These are phyloP conservation scores for Botrytis galanthina DNA, from an alignment of 2,329 filamentous ascomycete genomes.

Conservation along the genomic window DNA sequence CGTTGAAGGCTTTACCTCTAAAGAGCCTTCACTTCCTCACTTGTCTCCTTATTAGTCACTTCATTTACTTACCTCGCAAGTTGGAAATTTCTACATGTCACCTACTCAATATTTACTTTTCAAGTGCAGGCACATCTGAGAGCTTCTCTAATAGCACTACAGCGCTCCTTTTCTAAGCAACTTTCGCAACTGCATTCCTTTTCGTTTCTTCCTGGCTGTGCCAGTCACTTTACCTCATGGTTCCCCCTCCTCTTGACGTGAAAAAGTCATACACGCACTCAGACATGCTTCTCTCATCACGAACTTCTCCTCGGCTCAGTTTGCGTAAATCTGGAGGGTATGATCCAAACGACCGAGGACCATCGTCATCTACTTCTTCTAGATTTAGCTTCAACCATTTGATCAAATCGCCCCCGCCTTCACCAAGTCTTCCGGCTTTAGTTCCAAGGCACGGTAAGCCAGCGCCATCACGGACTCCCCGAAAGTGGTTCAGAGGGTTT, in stretches of 20 bases:
- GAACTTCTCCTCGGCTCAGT: conserved; percentile 51
- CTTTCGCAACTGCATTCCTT: conserved; percentile 24
- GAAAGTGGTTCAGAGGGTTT: conserved; percentile 39
- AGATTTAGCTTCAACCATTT: conserved; percentile 67
- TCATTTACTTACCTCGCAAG: conserved; percentile 3
- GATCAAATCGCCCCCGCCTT: conserved; percentile 66
- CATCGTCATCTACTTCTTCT: conserved; percentile 59
- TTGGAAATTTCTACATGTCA: conserved; percentile 13
- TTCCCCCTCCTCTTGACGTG: conserved; percentile 36
- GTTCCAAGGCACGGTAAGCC: conserved; percentile 63
- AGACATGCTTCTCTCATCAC: conserved; percentile 40
- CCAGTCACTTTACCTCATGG: conserved; percentile 30
- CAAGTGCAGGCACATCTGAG: conserved; percentile 33
- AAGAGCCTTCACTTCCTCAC: neutral
- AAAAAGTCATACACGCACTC: conserved; percentile 41
- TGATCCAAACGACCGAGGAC: conserved; percentile 51
- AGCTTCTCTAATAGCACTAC: conserved; percentile 19
- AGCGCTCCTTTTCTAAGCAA: conserved; percentile 27
- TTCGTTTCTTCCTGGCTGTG: conserved; percentile 34
- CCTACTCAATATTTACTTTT: conserved; percentile 10
- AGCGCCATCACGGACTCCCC: conserved; percentile 43
- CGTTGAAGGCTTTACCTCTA: neutral
- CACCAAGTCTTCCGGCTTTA: conserved; percentile 67
- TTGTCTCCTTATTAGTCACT: conserved; percentile 1
- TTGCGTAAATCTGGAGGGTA: conserved; percentile 54